These are phyloP conservation scores for Phytopythium boreale DNA, from an alignment of 352 stramenopile species.

Conservation along the genomic window DNA sequence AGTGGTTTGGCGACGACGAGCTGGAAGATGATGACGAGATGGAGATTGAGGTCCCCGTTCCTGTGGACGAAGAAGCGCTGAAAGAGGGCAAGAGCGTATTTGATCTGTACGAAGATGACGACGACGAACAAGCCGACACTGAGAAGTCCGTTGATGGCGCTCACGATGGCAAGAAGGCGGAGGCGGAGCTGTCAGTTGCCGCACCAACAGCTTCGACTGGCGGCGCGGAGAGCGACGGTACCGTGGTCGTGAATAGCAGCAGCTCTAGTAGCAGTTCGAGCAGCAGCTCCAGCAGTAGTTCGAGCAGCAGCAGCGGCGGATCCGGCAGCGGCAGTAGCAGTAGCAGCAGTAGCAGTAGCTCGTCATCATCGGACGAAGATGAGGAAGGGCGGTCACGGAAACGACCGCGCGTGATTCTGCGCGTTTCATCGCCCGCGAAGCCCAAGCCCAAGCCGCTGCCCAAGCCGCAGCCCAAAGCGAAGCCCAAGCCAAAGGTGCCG, in stretches of 20 bases:
- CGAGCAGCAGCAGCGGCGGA: conserved; percentile 14
- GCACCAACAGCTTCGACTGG: not conserved
- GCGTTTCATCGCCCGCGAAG: not conserved
- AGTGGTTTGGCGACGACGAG: conserved; percentile 40
- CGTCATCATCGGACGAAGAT: conserved; percentile 12
- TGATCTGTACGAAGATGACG: conserved; percentile 12
- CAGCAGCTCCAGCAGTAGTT: conserved; percentile 15
- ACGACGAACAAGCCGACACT: not conserved
- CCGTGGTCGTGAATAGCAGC: conserved; percentile 18
- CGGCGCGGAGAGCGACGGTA: conserved; percentile 26
- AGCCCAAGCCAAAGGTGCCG: conserved; percentile 18
- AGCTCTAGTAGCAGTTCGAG: conserved; percentile 14
- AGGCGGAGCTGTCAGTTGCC: not conserved
- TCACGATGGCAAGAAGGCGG: conserved; percentile 13
- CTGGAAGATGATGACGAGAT: conserved; percentile 16
- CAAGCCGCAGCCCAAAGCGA: conserved; percentile 11
- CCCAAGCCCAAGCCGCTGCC: conserved; percentile 1
- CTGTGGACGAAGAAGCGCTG: conserved; percentile 12
- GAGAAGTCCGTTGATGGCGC: not conserved
- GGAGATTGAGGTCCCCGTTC: conserved; percentile 11
- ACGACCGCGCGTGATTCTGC: conserved; percentile 1
- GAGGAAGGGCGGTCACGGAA: conserved; percentile 1
- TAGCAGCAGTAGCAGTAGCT: conserved; percentile 19
- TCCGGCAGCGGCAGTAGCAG: conserved; percentile 14
- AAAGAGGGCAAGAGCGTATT: conserved; percentile 18